Conservation (phyloP, 2,329 filamentous ascomycete genomes). For the Ophidiomyces ophidiicola region DNA sequence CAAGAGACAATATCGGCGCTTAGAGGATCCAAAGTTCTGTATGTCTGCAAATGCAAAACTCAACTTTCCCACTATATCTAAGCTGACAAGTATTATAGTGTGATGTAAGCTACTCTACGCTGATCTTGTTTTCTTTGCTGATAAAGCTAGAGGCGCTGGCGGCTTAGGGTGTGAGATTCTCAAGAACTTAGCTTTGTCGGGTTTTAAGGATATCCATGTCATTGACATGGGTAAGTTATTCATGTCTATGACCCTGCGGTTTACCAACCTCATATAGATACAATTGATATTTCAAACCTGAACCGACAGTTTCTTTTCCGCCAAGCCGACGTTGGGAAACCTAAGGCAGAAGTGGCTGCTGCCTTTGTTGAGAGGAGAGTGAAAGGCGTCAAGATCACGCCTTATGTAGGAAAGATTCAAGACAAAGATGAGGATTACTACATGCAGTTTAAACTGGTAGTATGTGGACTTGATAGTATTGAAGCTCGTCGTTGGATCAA, state of each 20-base stretch:
- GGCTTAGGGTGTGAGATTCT: conserved; percentile 92
- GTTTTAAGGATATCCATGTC: conserved; percentile 94
- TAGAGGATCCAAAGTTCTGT: conserved; percentile 65
- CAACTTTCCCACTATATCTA: conserved; percentile 3
- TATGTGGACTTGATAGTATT: conserved; percentile 92
- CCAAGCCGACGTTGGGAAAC: conserved; percentile 77
- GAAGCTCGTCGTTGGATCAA: conserved; percentile 99
- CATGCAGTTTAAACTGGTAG: conserved; percentile 86
- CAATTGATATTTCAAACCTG: conserved; percentile 94
- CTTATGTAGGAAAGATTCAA: conserved; percentile 89
- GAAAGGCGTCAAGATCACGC: conserved; percentile 80
- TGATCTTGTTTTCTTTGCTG: conserved; percentile 9
- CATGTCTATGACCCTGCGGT: neutral
- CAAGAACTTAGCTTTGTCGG: conserved; percentile 88
- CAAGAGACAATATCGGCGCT: conserved; percentile 44
- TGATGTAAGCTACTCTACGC: conserved; percentile 29
- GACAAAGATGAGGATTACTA: conserved; percentile 96
- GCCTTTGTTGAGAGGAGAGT: conserved; percentile 82
- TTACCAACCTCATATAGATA: conserved; percentile 47
- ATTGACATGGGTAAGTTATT: conserved; percentile 80
- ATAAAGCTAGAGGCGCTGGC: conserved; percentile 61
- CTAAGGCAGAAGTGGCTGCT: conserved; percentile 86
- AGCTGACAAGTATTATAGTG: conserved; percentile 21
- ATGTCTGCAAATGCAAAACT: conserved; percentile 26
- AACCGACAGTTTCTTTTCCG: conserved; percentile 97